Base-by-base conservation (phyloP, 805 yeast genomes). In the Hanseniaspora opuntiae region DNA sequence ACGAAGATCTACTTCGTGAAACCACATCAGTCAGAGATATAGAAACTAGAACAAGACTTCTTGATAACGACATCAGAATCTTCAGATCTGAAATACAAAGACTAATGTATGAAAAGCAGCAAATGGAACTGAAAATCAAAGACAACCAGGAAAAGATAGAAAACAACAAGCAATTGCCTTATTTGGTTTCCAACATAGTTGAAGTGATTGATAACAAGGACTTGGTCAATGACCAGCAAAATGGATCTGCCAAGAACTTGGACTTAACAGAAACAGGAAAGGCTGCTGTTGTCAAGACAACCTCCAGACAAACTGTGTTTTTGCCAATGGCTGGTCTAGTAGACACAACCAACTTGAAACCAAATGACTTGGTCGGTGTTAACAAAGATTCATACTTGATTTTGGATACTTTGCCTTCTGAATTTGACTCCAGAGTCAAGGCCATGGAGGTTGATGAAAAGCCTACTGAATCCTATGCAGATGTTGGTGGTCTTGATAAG, bases 391-490 rank as follows among this genome's bases (percentile, higher is more conserved):
- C 96, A 8, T 93, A 89, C 65, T 75, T 93, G 60, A 84, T 93
- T 52, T 75, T 93, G 61, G 98, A 93, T 69, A 88, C 95, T 8
- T 74, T 93, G 59, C 98, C 98, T 11, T 88, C 96, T 2, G 98
- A 93, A 69, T 93, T 93, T 65, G 99, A 93, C 68, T 84, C 95
- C 53, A 78, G 98, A 62, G 99, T 93, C 51, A 93, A 93, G 71
- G 97, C 97, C 12, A 86, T 93, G 99, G 98, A 93, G 68, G 98
- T 93, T 50, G 99, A 93, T 66, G 98, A 93, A 71, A 89, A 90
- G 65, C 99, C 99, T 56, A 84, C 95, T 1, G 98, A 93, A 68
- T 87, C 96, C 11, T 93, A 93, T 65, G 82, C 94, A 1, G 98
- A 93, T 67, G 94, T 93, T 61, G 99, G 99, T 65, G 99, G 99